Evolutionary conservation across 2,329 filamentous ascomycete species (phyloP), one percentile per base, ranked within the genome.

Genomic region (Xylariomycetidae sp.): DNA sequence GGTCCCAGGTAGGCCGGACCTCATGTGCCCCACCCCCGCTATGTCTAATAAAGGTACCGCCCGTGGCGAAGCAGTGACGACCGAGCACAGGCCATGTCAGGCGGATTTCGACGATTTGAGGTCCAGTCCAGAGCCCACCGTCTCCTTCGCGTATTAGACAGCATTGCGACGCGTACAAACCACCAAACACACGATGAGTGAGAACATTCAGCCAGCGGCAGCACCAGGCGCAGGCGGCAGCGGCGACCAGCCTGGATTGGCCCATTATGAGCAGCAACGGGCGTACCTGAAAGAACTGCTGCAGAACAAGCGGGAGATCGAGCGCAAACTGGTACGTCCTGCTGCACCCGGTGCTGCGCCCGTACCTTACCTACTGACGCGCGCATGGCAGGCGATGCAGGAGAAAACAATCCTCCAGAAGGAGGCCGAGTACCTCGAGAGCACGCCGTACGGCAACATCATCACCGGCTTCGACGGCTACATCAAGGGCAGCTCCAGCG

Each of bases 391-490:
- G 76, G 60, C 67, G 32, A 58, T 65, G 47, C 61, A 80, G 38
- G 92, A 98, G 66, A 85, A 94, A 31, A 74, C 76, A 44, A 96
- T 98, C 50, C 79, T 75, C 55, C 79, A 82, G 44, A 82, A 86
- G 52, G 92, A 98, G 60, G 78, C 81, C 37, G 74, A 81, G 13
- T 98, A 98, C 59, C 78, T 98, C 32, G 90, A 96, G 59, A 87
- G 87, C 52, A 93, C 88, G 4, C 82, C 80, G 10, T 78, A 72
- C 49, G 92, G 92, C 27, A 98, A 98, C 65, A 96, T 98, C 56
- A 90, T 98, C 58, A 88, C 85, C 30, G 92, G 92, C 15, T 98
- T 98, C 60, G 92, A 98, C 60, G 93, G 88, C 57, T 98, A 96
- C 65, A 93, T 95, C 68, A 98, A 98, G 61, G 89, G 86, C 34